Evolutionary conservation across 2,329 filamentous ascomycete genomes (phyloP).

Genomic region (Fusarium sulawesiense): DNA sequence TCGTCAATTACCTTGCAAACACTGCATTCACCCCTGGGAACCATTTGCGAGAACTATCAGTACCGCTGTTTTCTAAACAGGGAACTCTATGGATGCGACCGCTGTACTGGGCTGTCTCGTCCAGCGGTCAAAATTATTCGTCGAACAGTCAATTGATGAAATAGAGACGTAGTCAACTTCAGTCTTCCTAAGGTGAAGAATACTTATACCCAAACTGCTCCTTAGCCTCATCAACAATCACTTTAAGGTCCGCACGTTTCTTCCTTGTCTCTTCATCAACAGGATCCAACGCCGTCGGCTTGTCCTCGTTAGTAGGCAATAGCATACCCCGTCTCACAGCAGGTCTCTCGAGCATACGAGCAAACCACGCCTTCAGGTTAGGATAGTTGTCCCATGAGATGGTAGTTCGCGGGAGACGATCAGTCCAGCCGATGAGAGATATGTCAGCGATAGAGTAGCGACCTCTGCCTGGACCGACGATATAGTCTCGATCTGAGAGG

Average conservation of each 20-base stretch:
- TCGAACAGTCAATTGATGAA: neutral
- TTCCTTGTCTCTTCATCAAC: conserved; percentile 36
- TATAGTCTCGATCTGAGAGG: conserved; percentile 63
- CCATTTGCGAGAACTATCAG: neutral
- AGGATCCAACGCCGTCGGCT: conserved; percentile 32
- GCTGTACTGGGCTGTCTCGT: neutral
- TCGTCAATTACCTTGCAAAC: neutral
- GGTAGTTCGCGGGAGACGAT: conserved; percentile 54
- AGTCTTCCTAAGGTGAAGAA: conserved; percentile 51
- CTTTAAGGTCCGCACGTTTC: conserved; percentile 44
- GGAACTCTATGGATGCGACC: neutral
- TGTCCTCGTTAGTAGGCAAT: conserved; percentile 65
- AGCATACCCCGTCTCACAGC: conserved; percentile 78
- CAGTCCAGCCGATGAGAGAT: conserved; percentile 76
- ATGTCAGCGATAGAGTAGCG: conserved; percentile 79
- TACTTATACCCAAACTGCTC: conserved; percentile 62
- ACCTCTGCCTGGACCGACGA: conserved; percentile 64
- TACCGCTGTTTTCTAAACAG: neutral
- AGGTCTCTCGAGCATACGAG: conserved; percentile 72
- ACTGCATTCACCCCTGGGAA: neutral
- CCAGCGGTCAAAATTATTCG: neutral
- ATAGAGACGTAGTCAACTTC: neutral
- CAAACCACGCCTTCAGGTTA: conserved; percentile 77
- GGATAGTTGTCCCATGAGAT: conserved; percentile 72
- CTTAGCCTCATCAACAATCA: conserved; percentile 55